Percentiles rank a stretch among this genome's conserved stretches.
Conservation (phyloP, 2,329 filamentous ascomycete species). For the Massarina eburnea region DNA sequence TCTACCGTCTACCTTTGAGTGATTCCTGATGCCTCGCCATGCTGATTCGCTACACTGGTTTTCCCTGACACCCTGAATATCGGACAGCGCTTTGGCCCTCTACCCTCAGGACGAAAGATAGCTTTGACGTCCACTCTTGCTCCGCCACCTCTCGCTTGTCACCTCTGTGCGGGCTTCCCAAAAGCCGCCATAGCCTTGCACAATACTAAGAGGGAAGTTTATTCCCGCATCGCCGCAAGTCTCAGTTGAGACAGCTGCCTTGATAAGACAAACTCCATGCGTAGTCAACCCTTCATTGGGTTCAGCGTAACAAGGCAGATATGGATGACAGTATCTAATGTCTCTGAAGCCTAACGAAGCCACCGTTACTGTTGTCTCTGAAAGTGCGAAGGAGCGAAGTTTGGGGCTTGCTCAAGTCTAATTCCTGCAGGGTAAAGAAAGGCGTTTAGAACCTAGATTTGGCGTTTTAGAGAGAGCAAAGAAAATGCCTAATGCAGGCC, state of each 20-base stretch:
- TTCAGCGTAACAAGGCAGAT: too few relatives aligned
- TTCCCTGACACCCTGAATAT: conserved; percentile 5
- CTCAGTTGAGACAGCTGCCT: neutral
- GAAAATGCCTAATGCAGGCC: too few relatives aligned
- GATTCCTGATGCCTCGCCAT: neutral
- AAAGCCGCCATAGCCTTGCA: neutral
- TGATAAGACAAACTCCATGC: neutral
- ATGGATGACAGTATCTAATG: too few relatives aligned
- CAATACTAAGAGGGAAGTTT: neutral
- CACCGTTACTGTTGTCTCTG: too few relatives aligned
- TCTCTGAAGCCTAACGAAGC: too few relatives aligned
- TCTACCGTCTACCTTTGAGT: neutral
- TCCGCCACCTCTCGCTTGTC: neutral
- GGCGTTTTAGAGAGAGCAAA: too few relatives aligned
- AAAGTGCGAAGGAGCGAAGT: too few relatives aligned
- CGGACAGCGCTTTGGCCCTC: neutral
- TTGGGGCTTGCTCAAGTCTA: too few relatives aligned
- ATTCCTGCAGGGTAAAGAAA: too few relatives aligned
- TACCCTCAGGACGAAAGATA: neutral
- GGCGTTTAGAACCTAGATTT: too few relatives aligned
- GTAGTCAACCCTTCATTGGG: neutral
- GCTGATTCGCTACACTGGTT: too few relatives aligned
- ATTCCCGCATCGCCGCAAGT: neutral
- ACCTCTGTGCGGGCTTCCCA: neutral
- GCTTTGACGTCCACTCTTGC: neutral